Evolutionary conservation across 768 basidiomycete genomes (phyloP), one percentile per base, ranked within the genome.

Genomic region (Boletus subcaerulescens): DNA sequence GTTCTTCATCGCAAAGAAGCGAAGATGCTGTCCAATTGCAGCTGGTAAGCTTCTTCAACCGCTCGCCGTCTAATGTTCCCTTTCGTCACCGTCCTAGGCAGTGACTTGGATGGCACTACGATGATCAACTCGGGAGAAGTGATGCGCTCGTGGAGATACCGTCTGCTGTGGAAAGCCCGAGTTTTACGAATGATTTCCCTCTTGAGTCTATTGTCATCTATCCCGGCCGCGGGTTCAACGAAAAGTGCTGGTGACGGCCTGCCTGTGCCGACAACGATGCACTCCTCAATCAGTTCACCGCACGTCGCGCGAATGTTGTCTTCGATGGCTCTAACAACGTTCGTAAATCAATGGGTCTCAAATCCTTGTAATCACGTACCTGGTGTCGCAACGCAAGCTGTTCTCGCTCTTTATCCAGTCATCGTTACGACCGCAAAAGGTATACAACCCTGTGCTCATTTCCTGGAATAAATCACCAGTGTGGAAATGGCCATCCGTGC

Each of bases 401-500:
- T 82, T 87, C 65, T 88, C 85, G 38, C 84, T 85, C 73, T 91
- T 91, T 68, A 91, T 91, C 89, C 89, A 90, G 69, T 91, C 89
- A 61, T 91, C 89, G 56, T 89, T 82, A 40, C 89, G 81, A 24
- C 89, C 89, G 36, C 85, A 80, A 57, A 80, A 87, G 44, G 82
- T 65, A 65, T 85, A 91, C 60, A 71, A 73, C 0, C 86, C 86
- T 1, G 81, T 75, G 2, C 73, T 59, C 17, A 77, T 74, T 67
- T 88, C 83, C 62, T 82, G 79, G 75, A 91, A 91, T n/a, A 91
- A 73, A 68, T 91, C 89, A 2, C 89, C 89, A 14, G 89, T 90
- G 67, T 89, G 89, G 73, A 87, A 89, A 63, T 87, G 75, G 7
- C 87, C 87, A 65, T 91, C 87, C 1, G 76, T 58, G 46, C 77